Percentiles rank a stretch among this genome's conserved stretches.
Evolutionary conservation across 164 flowering plant genomes (phyloP).

Genomic region (Nelumbo lutea): DNA sequence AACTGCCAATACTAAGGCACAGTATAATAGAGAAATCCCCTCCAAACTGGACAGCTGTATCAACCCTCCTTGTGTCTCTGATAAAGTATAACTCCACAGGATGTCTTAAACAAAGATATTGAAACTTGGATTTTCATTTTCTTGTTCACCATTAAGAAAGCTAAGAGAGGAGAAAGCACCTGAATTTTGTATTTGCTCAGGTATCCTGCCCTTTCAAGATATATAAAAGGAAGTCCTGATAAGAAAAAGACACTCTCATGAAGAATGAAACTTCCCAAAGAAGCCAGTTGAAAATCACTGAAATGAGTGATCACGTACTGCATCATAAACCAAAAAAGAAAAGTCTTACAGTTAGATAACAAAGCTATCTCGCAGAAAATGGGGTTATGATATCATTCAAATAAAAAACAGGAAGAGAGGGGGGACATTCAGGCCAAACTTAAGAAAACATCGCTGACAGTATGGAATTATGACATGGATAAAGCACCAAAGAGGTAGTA

Average conservation of each 20-base stretch:
- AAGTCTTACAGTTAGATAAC: not conserved
- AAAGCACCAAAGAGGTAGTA: too few relatives aligned
- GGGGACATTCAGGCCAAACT: too few relatives aligned
- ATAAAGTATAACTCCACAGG: not conserved
- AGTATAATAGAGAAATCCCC: not conserved
- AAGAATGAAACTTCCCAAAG: slow-evolving; percentile 89
- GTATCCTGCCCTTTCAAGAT: slow-evolving; percentile 80
- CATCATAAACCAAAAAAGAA: slow-evolving; percentile 23
- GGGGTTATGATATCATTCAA: not conserved
- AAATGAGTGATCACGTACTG: slow-evolving; percentile 87
- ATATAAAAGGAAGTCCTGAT: slow-evolving; percentile 95
- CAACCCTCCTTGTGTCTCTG: not conserved
- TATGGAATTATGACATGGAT: too few relatives aligned
- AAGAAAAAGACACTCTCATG: slow-evolving; percentile 95
- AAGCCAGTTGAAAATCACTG: slow-evolving; percentile 94
- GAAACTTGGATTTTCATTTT: not conserved
- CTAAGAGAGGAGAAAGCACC: slow-evolving; percentile 35
- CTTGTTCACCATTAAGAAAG: not conserved
- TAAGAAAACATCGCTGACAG: too few relatives aligned
- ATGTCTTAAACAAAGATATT: not conserved
- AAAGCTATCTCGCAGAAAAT: not conserved
- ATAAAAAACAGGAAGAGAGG: not conserved
- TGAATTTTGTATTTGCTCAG: slow-evolving; percentile 96
- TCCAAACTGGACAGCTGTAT: not conserved
- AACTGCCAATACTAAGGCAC: not conserved